phyloP scores from a whole-genome alignment of 345 rosid species.

The Pistacia integerrima region DNA sequence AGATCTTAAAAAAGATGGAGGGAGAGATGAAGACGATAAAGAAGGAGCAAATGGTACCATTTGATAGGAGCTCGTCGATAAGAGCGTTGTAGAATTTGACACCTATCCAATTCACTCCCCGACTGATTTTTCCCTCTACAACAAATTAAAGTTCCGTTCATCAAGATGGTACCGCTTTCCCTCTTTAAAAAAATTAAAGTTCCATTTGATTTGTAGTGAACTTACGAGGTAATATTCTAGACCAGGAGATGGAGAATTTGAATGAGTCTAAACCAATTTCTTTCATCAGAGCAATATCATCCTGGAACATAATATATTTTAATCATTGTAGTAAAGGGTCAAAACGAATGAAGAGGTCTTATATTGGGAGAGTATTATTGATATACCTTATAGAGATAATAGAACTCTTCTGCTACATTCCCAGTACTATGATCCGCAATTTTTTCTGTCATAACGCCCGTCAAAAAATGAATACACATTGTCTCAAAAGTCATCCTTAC shows the following conservation, averaged over 20 bases:
- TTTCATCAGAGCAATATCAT: conserved; percentile 42
- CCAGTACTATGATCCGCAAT: conserved; percentile 42
- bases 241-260: conserved; percentile 55
- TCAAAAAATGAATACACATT: background rate
- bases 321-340: too few relatives aligned
- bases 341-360: too few relatives aligned
- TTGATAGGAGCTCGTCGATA: conserved; percentile 24
- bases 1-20: background rate
- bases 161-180: too few relatives aligned
- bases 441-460: conserved; percentile 21
- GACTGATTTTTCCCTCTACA: conserved; percentile 33
- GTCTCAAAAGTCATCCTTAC: too few relatives aligned
- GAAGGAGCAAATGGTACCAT: conserved; percentile 2
- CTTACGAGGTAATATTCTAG: conserved; percentile 51
- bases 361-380: too few relatives aligned
- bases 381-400: conserved; percentile 46
- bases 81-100: conserved; percentile 31
- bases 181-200: too few relatives aligned
- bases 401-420: conserved; percentile 39
- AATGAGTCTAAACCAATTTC: conserved; percentile 44
- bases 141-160: background rate
- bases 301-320: conserved; percentile 22
- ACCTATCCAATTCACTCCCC: conserved; percentile 31
- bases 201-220: too few relatives aligned
- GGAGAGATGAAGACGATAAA: background rate